A percentile compares a stretch with the other conserved stretches of the same genome.
Evolutionary conservation across 2,329 filamentous ascomycete genomes (phyloP).

Genomic region (Didymella glomerata): DNA sequence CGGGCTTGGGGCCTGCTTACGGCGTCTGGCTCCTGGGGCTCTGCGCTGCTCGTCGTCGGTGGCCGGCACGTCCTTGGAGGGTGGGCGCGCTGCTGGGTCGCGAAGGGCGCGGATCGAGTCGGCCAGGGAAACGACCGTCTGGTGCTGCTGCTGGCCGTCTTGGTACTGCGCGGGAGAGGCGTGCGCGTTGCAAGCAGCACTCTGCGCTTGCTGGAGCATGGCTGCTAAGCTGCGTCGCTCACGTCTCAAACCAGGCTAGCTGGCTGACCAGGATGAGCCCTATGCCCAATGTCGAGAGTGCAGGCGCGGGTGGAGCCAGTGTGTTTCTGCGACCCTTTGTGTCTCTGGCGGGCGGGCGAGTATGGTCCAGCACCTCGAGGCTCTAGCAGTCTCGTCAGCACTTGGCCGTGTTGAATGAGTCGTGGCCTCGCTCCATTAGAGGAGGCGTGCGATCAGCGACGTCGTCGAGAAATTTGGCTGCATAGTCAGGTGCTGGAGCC

Average conservation of each 20-base stretch:
- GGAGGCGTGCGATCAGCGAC: slow-evolving; percentile 13
- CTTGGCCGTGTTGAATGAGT: slow-evolving; percentile 16
- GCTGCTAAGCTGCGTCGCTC: slow-evolving; percentile 26
- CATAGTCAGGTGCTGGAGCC: slow-evolving; percentile 12
- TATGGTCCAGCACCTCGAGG: background rate
- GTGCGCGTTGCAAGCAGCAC: slow-evolving; percentile 4
- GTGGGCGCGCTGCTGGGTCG: slow-evolving; percentile 37
- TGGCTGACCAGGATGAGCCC: slow-evolving; percentile 28
- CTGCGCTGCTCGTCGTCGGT: slow-evolving; percentile 24
- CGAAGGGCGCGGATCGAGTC: slow-evolving; percentile 44
- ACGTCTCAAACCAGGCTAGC: slow-evolving; percentile 45
- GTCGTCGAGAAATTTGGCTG: slow-evolving; percentile 10
- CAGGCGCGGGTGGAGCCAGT: slow-evolving; percentile 12
- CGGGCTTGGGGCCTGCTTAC: slow-evolving; percentile 42
- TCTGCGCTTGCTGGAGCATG: slow-evolving; percentile 38
- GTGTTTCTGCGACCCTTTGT: slow-evolving; percentile 29
- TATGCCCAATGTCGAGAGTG: slow-evolving; percentile 20
- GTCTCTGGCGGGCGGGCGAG: slow-evolving; percentile 16
- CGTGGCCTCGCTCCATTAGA: slow-evolving; percentile 26
- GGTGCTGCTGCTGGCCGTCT: slow-evolving; percentile 10
- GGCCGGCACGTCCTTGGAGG: slow-evolving; percentile 26
- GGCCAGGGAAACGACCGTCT: slow-evolving; percentile 33
- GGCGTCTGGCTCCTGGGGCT: slow-evolving; percentile 16
- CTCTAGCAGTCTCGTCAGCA: slow-evolving; percentile 25
- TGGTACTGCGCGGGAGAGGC: slow-evolving; percentile 8